Base-by-base conservation (phyloP, 345 rosid genomes). In the Eutrema japonicum region DNA sequence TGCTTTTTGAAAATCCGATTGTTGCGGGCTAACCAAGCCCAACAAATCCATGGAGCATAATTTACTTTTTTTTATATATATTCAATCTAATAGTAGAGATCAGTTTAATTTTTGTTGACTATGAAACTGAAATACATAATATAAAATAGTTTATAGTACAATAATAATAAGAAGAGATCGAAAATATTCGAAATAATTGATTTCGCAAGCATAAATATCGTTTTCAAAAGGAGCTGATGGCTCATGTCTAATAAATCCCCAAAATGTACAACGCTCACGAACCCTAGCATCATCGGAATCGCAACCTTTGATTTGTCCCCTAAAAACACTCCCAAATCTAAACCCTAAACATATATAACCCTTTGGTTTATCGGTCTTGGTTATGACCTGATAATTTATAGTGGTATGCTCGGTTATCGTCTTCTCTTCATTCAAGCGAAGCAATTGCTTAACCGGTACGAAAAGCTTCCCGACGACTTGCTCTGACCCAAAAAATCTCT, bases 191-290 rank as follows among this genome's bases (percentile, higher is more conserved):
- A 54, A 30, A 30, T 4, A 38, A 64, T 10, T 14, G 72, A 49
- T 27, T 38, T 60, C 40, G 68, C 64, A 75, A 50, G 16, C 68
- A 60, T 40, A 67, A 72, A n/a, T n/a, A n/a, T 72, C 63, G 8
- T 64, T 70, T 45, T 73, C 64, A 73, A 41, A 64, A 33, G 77
- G 78, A 60, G 78, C 74, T 10, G 78, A 75, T 43, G 74, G 78
- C 35, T 68, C 74, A 52, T 52, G 36, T 52, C 35, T 58, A 43
- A 60, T 42, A 32, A 16, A 50, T 35, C 73, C 78, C 78, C 78
- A 74, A 32, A 33, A 41, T 50, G 73, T 32, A 74, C 46, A 41
- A 58, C 52, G 47, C 45, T 74, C 78, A 41, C 4, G 18, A 64
- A 35, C 64, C 48, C 46, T 54, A 60, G 13, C 49, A 59, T 2